Evolutionary conservation across 169 alveolate species (phyloP).

Genomic region (Eimeria falciformis): DNA sequence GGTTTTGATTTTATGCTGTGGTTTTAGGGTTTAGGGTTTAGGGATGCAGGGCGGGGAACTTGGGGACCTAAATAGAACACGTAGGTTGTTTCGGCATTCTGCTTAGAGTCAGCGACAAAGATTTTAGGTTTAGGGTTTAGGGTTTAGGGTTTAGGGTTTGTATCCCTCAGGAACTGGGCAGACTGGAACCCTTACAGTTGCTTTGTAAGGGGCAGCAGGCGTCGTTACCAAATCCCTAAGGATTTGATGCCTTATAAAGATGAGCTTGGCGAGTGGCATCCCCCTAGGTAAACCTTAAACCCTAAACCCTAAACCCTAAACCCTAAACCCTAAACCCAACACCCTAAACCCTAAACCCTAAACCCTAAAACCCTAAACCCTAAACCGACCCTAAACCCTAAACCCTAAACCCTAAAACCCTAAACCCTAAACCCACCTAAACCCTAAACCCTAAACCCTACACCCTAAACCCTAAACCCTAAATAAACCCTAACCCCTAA

Average conservation of each 20-base stretch:
- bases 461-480: conserved; percentile 55
- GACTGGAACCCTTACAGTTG: conserved; percentile 86
- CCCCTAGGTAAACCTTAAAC: conserved; percentile 83
- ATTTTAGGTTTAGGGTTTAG: background rate
- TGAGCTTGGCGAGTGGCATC: conserved; percentile 92
- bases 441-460: conserved; percentile 67
- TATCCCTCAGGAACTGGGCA: conserved; percentile 86
- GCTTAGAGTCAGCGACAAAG: too few relatives aligned
- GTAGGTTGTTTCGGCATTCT: background rate
- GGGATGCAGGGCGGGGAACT: background rate
- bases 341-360: conserved; percentile 48
- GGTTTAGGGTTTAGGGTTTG: background rate
- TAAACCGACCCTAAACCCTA: too few relatives aligned
- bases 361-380: too few relatives aligned
- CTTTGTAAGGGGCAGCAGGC: conserved; percentile 89
- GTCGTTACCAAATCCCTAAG: conserved; percentile 87
- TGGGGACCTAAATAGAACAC: background rate
- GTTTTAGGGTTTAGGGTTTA: background rate
- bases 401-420: conserved; percentile 51
- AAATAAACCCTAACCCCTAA: too few relatives aligned
- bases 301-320: conserved; percentile 56
- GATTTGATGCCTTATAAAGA: conserved; percentile 83
- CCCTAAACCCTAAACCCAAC: conserved; percentile 57
- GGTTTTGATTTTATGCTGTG: background rate
- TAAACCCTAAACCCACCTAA: conserved; percentile 21